Evolutionary conservation across 1,284 basidiomycete species (phyloP), one percentile per base, ranked within the genome.

Genomic region (Tremellales sp.): DNA sequence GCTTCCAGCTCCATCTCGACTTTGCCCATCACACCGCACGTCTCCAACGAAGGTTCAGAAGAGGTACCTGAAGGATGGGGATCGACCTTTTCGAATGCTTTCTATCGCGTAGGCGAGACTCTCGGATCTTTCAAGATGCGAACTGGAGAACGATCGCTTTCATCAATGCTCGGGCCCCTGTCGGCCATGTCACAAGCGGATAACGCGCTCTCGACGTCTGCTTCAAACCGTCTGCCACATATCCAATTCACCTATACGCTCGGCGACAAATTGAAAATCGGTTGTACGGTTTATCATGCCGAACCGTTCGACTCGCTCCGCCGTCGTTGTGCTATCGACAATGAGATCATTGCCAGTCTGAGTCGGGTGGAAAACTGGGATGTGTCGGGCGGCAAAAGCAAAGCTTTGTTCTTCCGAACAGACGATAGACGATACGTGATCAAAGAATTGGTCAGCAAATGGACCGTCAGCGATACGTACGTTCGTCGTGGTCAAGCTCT

Each of bases 401-500:
- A 78, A 61, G 82, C 82, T 4, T 82, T 84, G 56, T 89, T 88
- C 62, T 86, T 85, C 83, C 86, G 84, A 77, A 87, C 85, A 39
- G 65, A 73, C 15, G 86, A 89, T 64, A 81, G 85, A 57, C 76
- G 81, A 51, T 87, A 84, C 65, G 83, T 89, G 58, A 84, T 88
- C 75, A 88, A 89, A 78, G 86, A 86, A 12, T 71, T 88, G 48
- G 83, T 88, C 5, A 83, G 85, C 69, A 85, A 85, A 11, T 88
- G 86, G 86, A 87, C 86, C 65, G 85, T 87, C 31, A 84, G 84
- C 7, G 86, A 89, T 70, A 70, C 85, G 86, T 87, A 61, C 75
- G 84, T 79, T 37, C n/a, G 33, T 33, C 39, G 1, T n/a, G 6
- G 17, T 37, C 21, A 23, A n/a, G 12, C 49, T 45, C n/a, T n/a